Evolutionary conservation across 495 filamentous ascomycete species (phyloP), one percentile per base, ranked within the genome.

Genomic region (Baudoinia panamericana): DNA sequence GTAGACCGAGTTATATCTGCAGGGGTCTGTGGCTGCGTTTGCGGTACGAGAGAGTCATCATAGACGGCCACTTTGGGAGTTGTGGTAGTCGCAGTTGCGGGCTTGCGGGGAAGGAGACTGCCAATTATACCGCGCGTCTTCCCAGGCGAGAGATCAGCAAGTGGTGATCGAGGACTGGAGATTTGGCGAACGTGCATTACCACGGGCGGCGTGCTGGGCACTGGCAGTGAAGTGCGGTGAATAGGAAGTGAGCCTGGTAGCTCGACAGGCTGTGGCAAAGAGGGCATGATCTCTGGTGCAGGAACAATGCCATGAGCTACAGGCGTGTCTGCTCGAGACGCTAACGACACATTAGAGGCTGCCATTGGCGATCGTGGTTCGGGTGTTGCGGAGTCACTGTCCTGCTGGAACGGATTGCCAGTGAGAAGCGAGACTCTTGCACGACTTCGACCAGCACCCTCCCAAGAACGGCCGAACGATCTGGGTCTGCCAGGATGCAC

Each of bases 51-150:
- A 12, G 15, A 7, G 19, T 50, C 47, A 23, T 45, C 24, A 31
- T 50, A 50, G n/a, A 50, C 39, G 19, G 15, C 30, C 18, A 50
- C 42, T 29, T 28, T 41, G 5, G 47, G 47, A 5, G 47, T 44
- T 18, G 43, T 29, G 3, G 15, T 22, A 26, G 30, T 17, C 12
- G 15, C 5, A 16, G 11, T n/a, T 10, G 5, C 4, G 8, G 12
- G 11, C 15, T 33, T 33, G 31, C 38, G 38, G 10, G 33, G 26
- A 32, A 42, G 16, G 23, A 5, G 10, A 34, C 36, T 47, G 3
- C 24, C 10, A 12, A 36, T 27, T n/a, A 36, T 30, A 1, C 17
- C n/a, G 21, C 13, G 35, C 2, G 22, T 12, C 12, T 25, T 35
- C 17, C n/a, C 20, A n/a, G 43, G 36, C 11, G 36, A 40, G 9